phyloP scores from a whole-genome alignment of 176 grass and related monocot species.

The Zea mays region DNA sequence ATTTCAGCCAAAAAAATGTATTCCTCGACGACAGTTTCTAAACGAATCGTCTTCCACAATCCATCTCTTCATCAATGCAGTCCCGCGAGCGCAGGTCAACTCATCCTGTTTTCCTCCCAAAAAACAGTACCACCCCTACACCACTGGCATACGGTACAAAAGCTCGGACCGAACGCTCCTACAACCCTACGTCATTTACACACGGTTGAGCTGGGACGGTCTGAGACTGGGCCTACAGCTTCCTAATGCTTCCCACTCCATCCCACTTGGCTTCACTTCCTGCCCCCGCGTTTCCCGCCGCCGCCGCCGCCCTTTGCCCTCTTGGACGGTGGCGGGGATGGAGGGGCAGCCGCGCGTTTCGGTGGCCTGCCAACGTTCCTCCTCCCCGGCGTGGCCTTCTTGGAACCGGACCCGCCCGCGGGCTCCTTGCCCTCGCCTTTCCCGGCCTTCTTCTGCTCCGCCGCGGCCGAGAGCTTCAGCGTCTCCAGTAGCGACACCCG shows the following conservation, averaged over 20 bases:
- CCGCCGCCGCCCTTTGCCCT: slow-evolving; percentile 52
- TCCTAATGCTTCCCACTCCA: slow-evolving; percentile 31
- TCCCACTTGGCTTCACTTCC: slow-evolving; percentile 5
- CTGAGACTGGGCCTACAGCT: neutral
- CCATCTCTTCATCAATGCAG: neutral
- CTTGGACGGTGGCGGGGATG: slow-evolving; percentile 55
- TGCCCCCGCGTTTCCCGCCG: slow-evolving; percentile 59
- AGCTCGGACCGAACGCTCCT: slow-evolving; percentile 18
- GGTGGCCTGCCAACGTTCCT: slow-evolving; percentile 61
- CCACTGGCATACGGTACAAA: slow-evolving; percentile 36
- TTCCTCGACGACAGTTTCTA: slow-evolving; percentile 3
- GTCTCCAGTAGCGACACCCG: slow-evolving; percentile 53
- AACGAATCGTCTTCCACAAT: slow-evolving; percentile 1
- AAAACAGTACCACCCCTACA: slow-evolving; percentile 35
- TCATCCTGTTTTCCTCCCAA: slow-evolving; percentile 8
- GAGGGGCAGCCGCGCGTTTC: slow-evolving; percentile 46
- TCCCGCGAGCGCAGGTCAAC: slow-evolving; percentile 26
- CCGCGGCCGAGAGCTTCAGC: slow-evolving; percentile 49
- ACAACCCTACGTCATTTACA: slow-evolving; percentile 47
- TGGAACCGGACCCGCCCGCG: slow-evolving; percentile 32
- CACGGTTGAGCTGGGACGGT: neutral
- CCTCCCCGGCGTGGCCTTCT: slow-evolving; percentile 25
- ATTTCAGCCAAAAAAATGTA: neutral
- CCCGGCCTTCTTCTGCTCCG: slow-evolving; percentile 56
- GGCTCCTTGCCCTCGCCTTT: slow-evolving; percentile 52